These are phyloP conservation scores for Ceratobasidium sp. DNA, from an alignment of 1,284 basidiomycete species.

Conservation along the genomic window DNA sequence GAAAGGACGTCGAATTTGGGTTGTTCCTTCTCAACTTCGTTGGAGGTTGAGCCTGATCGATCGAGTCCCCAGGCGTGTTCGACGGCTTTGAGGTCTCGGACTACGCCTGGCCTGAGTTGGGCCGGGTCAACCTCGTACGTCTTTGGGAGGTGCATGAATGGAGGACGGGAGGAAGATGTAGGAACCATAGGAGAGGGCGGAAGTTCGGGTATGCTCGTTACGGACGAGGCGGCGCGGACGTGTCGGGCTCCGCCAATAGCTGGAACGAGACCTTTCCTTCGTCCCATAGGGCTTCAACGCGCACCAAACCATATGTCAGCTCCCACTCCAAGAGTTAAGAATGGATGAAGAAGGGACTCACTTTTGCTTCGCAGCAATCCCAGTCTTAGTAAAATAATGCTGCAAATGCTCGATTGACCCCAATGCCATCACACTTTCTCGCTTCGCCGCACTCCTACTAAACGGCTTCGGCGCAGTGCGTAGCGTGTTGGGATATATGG, in stretches of 20 bases:
- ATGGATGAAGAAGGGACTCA: conserved; percentile 56
- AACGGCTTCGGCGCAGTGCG: conserved; percentile 83
- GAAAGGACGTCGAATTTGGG: conserved; percentile 66
- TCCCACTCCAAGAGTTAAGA: background rate
- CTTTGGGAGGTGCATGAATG: conserved; percentile 63
- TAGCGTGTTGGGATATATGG: conserved; percentile 77
- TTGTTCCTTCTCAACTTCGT: conserved; percentile 29
- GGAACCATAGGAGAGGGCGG: conserved; percentile 75
- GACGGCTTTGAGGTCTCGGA: conserved; percentile 73
- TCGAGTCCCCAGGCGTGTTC: conserved; percentile 65
- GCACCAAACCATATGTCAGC: background rate
- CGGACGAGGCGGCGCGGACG: conserved; percentile 57
- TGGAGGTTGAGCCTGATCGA: conserved; percentile 43
- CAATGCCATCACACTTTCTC: conserved; percentile 85
- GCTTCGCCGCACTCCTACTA: conserved; percentile 83
- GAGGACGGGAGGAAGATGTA: conserved; percentile 50
- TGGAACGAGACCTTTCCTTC: conserved; percentile 70
- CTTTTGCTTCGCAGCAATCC: conserved; percentile 75
- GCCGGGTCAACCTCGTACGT: conserved; percentile 76
- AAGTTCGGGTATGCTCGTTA: conserved; percentile 62
- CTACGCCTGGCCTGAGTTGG: conserved; percentile 72
- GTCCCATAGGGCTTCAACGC: conserved; percentile 8
- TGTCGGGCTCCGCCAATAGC: conserved; percentile 65
- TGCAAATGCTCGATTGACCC: conserved; percentile 89
- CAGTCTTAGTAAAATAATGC: conserved; percentile 88